Base-by-base conservation (phyloP, 1,284 basidiomycete species). In the Gymnopus androsaceus region DNA sequence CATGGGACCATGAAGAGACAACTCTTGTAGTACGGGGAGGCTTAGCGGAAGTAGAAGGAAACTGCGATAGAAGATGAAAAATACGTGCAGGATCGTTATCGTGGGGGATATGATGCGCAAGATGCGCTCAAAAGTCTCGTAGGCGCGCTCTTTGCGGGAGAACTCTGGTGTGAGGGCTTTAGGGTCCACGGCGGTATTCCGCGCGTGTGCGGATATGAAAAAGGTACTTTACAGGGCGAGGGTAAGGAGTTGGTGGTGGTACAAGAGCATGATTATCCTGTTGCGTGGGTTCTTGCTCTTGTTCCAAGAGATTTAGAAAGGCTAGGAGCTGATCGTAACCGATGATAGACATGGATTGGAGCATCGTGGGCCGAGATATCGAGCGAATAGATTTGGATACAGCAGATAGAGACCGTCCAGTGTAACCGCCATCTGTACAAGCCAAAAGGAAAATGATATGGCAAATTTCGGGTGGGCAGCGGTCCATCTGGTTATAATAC, bases 311-410 rank as follows among this genome's bases (percentile, higher is more conserved):
- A 21, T 15, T 25, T 11, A 36, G 31, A 23, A 49, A 49, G 19
- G 47, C 30, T 15, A 34, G n/a, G 9, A 49, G 47, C 23, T 49
- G 47, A 19, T 49, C 23, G 23, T 49, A 49, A 4, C 47, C 47
- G 19, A 49, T 49, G 47, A 49, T 49, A 34, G 47, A 49, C 31
- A 49, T 49, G 19, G 47, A 49, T 23, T 49, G 47, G 19, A 49
- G 33, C 31, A 34, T 49, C 9, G 19, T 34, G 15, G 28, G 47
- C 9, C 34, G 47, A 4, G 47, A 49, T 8, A 49, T 31, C 21
- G 30, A 14, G 14, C 47, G 47, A 15, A 49, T 49, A 31, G 7
- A 34, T 49, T 23, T 49, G 28, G 47, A 49, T 15, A 49, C 47
- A 6, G 23, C 31, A 36, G 47, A 49, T 11, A 49, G 33, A 9